Evolutionary conservation across 805 yeast genomes (phyloP).

Genomic region (Jamesozyma piceae): DNA sequence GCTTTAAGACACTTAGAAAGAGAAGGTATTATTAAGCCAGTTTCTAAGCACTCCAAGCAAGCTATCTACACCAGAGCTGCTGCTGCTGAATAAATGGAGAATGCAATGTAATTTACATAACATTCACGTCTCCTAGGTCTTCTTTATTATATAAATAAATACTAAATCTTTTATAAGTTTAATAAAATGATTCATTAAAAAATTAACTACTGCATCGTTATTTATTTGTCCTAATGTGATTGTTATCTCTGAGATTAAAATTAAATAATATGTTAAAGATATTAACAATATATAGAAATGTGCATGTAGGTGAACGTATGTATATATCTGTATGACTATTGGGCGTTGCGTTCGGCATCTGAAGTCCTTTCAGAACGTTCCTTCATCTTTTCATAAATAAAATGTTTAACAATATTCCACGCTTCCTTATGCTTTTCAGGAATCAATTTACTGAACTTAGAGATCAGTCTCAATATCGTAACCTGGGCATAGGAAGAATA

Average conservation of each 20-base stretch:
- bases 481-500: conserved; percentile 37
- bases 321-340: too few relatives aligned
- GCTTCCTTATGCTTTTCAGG: conserved; percentile 29
- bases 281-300: background rate
- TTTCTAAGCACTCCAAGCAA: conserved; percentile 94
- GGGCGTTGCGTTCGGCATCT: background rate
- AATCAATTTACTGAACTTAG: conserved; percentile 26
- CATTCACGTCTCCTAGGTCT: too few relatives aligned
- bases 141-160: conserved; percentile 2
- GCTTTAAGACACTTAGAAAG: conserved; percentile 93
- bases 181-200: background rate
- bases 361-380: conserved; percentile 20
- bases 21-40: conserved; percentile 90
- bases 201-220: too few relatives aligned
- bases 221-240: too few relatives aligned
- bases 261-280: too few relatives aligned
- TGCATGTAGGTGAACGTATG: background rate
- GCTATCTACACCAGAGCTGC: conserved; percentile 85
- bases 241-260: too few relatives aligned
- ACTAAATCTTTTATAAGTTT: background rate
- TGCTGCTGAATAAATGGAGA: conserved; percentile 42
- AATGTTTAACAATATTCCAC: conserved; percentile 35
- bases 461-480: conserved; percentile 24
- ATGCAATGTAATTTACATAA: conserved; percentile 4
- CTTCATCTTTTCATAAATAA: conserved; percentile 35